A percentile compares a stretch with the other conserved stretches of the same genome.
phyloP scores from a whole-genome alignment of 495 filamentous ascomycete genomes.

The Cercophora scortea region DNA sequence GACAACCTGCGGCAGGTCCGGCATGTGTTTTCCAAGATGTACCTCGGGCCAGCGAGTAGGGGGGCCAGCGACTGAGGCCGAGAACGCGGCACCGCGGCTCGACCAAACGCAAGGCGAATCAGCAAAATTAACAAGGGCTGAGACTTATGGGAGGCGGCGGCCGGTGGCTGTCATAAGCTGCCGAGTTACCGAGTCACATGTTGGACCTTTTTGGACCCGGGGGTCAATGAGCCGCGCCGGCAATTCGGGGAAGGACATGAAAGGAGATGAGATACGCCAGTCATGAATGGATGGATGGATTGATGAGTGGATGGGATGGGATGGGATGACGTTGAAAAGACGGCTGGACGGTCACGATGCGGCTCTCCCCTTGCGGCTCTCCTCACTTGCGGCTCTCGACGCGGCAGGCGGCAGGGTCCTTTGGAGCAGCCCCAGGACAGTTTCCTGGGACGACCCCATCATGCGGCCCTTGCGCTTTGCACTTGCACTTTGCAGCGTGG shows the following conservation, averaged over 20 bases:
- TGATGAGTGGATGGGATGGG: neutral
- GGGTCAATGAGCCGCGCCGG: neutral
- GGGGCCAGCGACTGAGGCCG: neutral
- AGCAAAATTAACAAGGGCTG: slow-evolving; percentile 6
- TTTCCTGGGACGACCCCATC: slow-evolving; percentile 19
- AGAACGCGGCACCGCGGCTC: neutral
- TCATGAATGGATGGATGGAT: neutral
- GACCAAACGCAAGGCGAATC: neutral
- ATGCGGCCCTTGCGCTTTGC: slow-evolving; percentile 13
- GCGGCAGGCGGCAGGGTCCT: too few species aligned
- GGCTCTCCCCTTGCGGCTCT: slow-evolving; percentile 15
- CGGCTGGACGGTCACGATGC: slow-evolving; percentile 10
- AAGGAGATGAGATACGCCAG: neutral
- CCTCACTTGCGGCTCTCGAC: too few species aligned
- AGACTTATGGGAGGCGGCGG: neutral
- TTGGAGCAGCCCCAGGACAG: slow-evolving; percentile 7
- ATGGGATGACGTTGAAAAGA: slow-evolving; percentile 13
- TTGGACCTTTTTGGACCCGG: neutral
- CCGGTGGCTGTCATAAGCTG: neutral
- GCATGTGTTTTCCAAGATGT: slow-evolving; percentile 53
- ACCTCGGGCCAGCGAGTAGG: slow-evolving; percentile 15
- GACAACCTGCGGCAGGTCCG: slow-evolving; percentile 70
- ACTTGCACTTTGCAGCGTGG: slow-evolving; percentile 7
- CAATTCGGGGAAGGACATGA: neutral
- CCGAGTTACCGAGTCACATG: too few species aligned